A percentile compares a stretch with the other conserved stretches of the same genome.
Evolutionary conservation across 2,329 filamentous ascomycete genomes (phyloP).

Genomic region (Geosmithia putterillii): DNA sequence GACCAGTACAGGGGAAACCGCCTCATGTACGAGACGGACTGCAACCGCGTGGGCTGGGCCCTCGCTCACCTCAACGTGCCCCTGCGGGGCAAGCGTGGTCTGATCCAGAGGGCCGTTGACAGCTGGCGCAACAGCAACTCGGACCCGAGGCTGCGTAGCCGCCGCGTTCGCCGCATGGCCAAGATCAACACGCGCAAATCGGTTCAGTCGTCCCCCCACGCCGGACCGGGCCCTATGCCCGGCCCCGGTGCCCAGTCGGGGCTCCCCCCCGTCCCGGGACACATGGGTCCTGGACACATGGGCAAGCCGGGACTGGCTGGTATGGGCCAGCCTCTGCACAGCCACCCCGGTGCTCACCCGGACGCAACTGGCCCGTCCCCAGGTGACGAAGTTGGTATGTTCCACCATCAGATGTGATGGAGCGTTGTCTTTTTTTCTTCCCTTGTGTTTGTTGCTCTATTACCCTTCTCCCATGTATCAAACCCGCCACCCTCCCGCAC

Average conservation of each 20-base stretch:
- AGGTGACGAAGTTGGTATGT: constrained; percentile 93
- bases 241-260: constrained; percentile 38
- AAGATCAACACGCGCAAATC: constrained; percentile 87
- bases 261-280: constrained; percentile 48
- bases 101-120: constrained; percentile 95
- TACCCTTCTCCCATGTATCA: neutral
- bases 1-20: constrained; percentile 95
- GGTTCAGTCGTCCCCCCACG: constrained; percentile 47
- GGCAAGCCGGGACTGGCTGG: constrained; percentile 53
- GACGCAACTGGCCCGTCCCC: constrained; percentile 45
- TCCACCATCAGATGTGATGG: constrained; percentile 82
- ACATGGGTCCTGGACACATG: constrained; percentile 49
- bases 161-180: constrained; percentile 86
- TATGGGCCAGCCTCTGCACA: constrained; percentile 59
- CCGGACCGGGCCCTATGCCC: constrained; percentile 53
- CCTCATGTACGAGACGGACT: constrained; percentile 93
- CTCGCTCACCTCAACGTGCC: constrained; percentile 86
- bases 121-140: constrained; percentile 99
- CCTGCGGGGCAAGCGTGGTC: constrained; percentile 80
- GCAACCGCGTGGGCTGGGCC: constrained; percentile 99
- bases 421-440: constrained; percentile 18
- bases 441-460: constrained; percentile 5
- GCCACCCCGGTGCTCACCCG: constrained; percentile 30
- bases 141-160: constrained; percentile 79
- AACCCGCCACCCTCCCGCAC: neutral